Evolutionary conservation across 1,284 basidiomycete genomes (phyloP).

Genomic region (Anthracocystis walkeri): DNA sequence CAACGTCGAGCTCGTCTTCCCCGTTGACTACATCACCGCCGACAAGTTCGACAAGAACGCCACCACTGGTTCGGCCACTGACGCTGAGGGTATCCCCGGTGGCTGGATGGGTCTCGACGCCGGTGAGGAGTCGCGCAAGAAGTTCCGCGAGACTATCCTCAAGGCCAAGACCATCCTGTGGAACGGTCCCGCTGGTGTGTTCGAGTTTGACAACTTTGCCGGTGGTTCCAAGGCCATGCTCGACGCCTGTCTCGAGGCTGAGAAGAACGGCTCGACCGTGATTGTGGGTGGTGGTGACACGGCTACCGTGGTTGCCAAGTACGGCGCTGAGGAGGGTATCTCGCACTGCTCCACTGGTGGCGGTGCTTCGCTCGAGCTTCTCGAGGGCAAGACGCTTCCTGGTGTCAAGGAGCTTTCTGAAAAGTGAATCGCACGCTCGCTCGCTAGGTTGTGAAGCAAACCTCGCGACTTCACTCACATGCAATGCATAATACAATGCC

Average conservation of each 20-base stretch:
- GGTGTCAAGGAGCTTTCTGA: conserved; percentile 60
- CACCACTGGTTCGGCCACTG: conserved; percentile 80
- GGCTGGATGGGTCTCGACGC: conserved; percentile 91
- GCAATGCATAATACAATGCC: conserved; percentile 3
- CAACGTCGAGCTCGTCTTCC: conserved; percentile 94
- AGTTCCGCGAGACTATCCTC: conserved; percentile 83
- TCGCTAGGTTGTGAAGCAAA: conserved; percentile 11
- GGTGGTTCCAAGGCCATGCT: conserved; percentile 86
- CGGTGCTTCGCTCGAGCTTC: conserved; percentile 80
- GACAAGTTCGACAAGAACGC: conserved; percentile 97
- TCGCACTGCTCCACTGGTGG: conserved; percentile 98
- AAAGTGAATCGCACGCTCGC: conserved; percentile 39
- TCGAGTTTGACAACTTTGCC: conserved; percentile 94
- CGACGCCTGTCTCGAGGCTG: conserved; percentile 87
- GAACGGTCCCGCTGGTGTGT: conserved; percentile 97
- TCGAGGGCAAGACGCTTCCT: conserved; percentile 78
- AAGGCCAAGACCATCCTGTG: conserved; percentile 97
- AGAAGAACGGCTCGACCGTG: conserved; percentile 86
- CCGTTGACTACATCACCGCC: conserved; percentile 91
- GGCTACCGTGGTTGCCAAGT: conserved; percentile 72
- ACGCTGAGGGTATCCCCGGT: conserved; percentile 87
- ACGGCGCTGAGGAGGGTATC: conserved; percentile 81
- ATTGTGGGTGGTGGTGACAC: conserved; percentile 76
- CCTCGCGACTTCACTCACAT: not conserved
- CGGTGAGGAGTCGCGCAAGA: conserved; percentile 77